A percentile compares a stretch with the other conserved stretches of the same genome.
Evolutionary conservation across 257 asterid species (phyloP).

Genomic region (Plantago ovata): DNA sequence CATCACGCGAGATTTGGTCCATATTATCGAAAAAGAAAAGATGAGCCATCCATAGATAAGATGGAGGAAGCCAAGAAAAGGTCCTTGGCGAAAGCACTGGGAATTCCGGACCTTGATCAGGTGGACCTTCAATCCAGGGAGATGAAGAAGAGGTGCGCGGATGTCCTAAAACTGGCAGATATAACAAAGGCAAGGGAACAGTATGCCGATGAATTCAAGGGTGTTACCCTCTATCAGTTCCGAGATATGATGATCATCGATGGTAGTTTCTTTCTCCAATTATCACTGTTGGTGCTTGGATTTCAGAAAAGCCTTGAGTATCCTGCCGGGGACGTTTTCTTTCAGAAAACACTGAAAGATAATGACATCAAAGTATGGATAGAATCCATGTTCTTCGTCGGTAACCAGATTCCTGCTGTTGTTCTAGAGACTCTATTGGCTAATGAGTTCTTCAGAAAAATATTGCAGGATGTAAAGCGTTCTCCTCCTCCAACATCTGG

Average conservation of each 20-base stretch:
- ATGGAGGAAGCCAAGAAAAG: too few relatives aligned
- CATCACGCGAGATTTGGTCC: too few relatives aligned
- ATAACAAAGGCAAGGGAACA: constrained; percentile 10
- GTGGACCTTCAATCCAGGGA: not conserved
- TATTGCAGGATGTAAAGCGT: not conserved
- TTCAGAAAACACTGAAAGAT: not conserved
- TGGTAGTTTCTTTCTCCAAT: constrained; percentile 24
- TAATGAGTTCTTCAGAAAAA: not conserved
- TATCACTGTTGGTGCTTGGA: constrained; percentile 15
- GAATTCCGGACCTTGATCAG: too few relatives aligned
- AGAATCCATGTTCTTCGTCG: constrained; percentile 15
- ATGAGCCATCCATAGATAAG: too few relatives aligned
- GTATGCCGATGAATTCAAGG: not conserved
- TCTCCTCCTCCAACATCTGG: not conserved
- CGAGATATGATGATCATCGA: constrained; percentile 21
- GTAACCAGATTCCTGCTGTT: constrained; percentile 23
- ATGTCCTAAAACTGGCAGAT: not conserved
- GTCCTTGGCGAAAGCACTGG: too few relatives aligned
- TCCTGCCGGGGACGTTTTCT: not conserved
- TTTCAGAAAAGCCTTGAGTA: not conserved
- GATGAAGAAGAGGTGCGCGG: not conserved
- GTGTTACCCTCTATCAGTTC: not conserved
- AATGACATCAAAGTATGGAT: constrained; percentile 12
- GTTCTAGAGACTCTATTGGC: constrained; percentile 20
- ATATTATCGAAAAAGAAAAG: too few relatives aligned